These are phyloP conservation scores for Tricladium varicosporioides DNA, from an alignment of 2,329 filamentous ascomycete genomes.

Conservation along the genomic window DNA sequence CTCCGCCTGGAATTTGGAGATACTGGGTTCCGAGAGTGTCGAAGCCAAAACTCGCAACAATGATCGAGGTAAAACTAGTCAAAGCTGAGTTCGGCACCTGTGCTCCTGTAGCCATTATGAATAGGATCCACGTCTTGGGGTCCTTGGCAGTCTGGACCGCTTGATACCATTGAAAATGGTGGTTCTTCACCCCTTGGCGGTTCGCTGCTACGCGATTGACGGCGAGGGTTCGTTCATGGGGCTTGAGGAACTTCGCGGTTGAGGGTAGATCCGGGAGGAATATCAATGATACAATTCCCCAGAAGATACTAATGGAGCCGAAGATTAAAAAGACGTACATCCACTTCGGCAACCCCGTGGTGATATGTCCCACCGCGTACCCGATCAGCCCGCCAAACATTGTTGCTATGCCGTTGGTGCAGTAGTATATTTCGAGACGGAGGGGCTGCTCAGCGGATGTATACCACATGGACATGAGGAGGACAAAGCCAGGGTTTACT, in stretches of 20 bases:
- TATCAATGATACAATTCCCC: conserved; percentile 56
- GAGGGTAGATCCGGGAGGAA: conserved; percentile 61
- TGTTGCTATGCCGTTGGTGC: conserved; percentile 38
- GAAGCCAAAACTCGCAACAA: conserved; percentile 29
- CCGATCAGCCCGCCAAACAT: conserved; percentile 49
- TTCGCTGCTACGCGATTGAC: conserved; percentile 51
- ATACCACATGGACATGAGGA: conserved; percentile 41
- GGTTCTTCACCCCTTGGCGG: conserved; percentile 52
- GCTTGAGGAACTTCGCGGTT: conserved; percentile 58
- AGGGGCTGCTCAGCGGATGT: conserved; percentile 39
- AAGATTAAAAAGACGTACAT: conserved; percentile 61
- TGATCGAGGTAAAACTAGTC: conserved; percentile 43
- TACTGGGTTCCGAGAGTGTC: conserved; percentile 52
- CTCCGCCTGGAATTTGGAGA: conserved; percentile 59
- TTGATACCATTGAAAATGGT: conserved; percentile 45
- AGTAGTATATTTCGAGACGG: conserved; percentile 39
- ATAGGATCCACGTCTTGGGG: conserved; percentile 59
- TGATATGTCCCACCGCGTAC: conserved; percentile 56
- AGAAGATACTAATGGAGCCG: conserved; percentile 49
- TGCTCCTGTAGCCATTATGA: conserved; percentile 48
- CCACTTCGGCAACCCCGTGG: conserved; percentile 47
- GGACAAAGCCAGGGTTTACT: conserved; percentile 48
- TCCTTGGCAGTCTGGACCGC: conserved; percentile 48
- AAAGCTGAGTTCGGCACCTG: conserved; percentile 56
- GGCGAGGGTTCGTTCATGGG: conserved; percentile 54